phyloP scores from a whole-genome alignment of 225 moss, liverwort and hornwort genomes.

The Physcomitrellopsis africana region DNA sequence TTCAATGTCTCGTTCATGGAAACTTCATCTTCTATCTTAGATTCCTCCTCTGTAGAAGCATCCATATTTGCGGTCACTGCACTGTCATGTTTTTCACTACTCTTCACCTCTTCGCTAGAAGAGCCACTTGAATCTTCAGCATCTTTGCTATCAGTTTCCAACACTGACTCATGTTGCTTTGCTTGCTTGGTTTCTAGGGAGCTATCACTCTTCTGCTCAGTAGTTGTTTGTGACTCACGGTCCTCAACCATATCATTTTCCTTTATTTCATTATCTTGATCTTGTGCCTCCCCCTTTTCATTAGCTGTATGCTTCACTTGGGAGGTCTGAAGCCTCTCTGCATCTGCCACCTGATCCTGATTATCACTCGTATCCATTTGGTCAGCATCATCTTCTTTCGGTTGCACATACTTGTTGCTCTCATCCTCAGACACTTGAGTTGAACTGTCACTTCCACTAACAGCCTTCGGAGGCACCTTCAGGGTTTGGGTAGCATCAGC shows the following conservation, averaged over 20 bases:
- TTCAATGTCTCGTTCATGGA: slow-evolving; percentile 15
- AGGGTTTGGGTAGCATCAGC: slow-evolving; percentile 9
- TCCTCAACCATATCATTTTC: slow-evolving; percentile 4
- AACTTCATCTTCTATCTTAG: slow-evolving; percentile 13
- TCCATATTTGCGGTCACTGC: slow-evolving; percentile 23
- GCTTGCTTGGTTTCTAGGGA: background rate
- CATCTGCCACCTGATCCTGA: slow-evolving; percentile 31
- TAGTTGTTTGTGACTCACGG: slow-evolving; percentile 19
- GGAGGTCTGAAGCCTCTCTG: slow-evolving; percentile 13
- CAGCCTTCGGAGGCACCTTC: slow-evolving; percentile 18
- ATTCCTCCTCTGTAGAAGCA: slow-evolving; percentile 8
- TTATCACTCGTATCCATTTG: slow-evolving; percentile 11
- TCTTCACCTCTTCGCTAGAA: slow-evolving; percentile 27
- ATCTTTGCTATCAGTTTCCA: slow-evolving; percentile 18
- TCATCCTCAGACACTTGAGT: slow-evolving; percentile 20
- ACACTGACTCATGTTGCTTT: slow-evolving; percentile 11
- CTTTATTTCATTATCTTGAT: background rate
- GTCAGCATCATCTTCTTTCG: slow-evolving; percentile 1
- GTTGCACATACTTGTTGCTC: slow-evolving; percentile 24
- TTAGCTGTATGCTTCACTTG: slow-evolving; percentile 6
- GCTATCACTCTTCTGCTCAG: slow-evolving; percentile 25
- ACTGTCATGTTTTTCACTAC: slow-evolving; percentile 4
- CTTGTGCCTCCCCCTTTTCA: slow-evolving; percentile 20
- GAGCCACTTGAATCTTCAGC: slow-evolving; percentile 14
- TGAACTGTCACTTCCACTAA: background rate